Conservation (phyloP, 192 early-diverging fungal genomes). For the Rhizophagus sp. region DNA sequence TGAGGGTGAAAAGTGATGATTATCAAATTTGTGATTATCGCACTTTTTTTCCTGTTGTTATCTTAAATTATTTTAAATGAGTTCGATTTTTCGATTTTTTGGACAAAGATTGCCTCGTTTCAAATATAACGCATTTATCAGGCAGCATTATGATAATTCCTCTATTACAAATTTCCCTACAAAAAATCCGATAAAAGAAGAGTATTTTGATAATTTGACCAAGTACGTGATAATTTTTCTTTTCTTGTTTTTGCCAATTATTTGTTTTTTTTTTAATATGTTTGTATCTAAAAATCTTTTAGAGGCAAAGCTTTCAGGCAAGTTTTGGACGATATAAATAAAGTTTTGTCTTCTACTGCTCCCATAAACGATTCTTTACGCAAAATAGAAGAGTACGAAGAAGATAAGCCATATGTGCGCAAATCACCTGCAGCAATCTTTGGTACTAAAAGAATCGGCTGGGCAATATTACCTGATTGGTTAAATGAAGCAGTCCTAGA, state of each 20-base stretch:
- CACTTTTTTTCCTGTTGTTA: not conserved
- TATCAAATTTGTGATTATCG: too few species aligned
- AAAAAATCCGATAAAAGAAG: not conserved
- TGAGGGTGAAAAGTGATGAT: too few species aligned
- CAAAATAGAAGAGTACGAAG: not conserved
- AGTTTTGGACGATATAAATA: conserved; percentile 9
- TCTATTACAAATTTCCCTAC: not conserved
- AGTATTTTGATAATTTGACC: not conserved
- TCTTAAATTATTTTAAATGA: not conserved
- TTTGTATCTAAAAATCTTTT: not conserved
- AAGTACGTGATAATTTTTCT: not conserved
- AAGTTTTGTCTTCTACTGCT: not conserved
- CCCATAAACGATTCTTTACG: not conserved
- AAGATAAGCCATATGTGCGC: not conserved
- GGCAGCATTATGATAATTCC: not conserved
- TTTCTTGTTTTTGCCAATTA: not conserved
- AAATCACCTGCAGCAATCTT: conserved; percentile 42
- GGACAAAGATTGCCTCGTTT: not conserved
- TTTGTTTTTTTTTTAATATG: too few species aligned
- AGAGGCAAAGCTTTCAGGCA: not conserved
- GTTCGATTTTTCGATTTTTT: not conserved
- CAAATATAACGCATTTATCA: not conserved
- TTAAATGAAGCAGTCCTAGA: conserved; percentile 34
- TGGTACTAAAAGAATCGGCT: conserved; percentile 45
- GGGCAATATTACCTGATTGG: conserved; percentile 37